A percentile compares a stretch with the other conserved stretches of the same genome.
Conservation (phyloP, 768 basidiomycete species). For the Leccinum broughii region DNA sequence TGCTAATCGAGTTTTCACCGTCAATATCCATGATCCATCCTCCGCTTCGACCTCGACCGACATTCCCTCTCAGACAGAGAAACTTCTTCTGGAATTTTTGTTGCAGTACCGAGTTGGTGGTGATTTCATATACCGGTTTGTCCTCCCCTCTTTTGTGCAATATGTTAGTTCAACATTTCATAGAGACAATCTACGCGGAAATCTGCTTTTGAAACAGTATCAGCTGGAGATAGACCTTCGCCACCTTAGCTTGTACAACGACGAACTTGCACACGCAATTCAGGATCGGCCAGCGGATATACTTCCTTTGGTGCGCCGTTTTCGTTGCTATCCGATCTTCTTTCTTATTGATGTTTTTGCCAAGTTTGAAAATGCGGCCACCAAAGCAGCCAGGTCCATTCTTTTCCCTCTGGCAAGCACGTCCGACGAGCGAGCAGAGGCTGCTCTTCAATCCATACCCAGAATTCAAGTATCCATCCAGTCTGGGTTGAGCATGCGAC, state of each 20-base stretch:
- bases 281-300: conserved; percentile 89
- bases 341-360: conserved; percentile 1
- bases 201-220: conserved; percentile 85
- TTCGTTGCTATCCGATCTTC: not conserved
- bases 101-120: conserved; percentile 85
- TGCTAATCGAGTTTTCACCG: conserved; percentile 74
- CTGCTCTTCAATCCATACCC: conserved; percentile 52
- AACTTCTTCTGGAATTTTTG: conserved; percentile 81
- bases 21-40: conserved; percentile 67
- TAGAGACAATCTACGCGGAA: conserved; percentile 86
- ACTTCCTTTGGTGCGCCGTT: conserved; percentile 70
- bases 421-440: conserved; percentile 45
- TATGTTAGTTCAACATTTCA: conserved; percentile 3
- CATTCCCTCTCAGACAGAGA: conserved; percentile 78
- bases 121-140: conserved; percentile 89
- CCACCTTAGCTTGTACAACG: conserved; percentile 81
- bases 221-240: conserved; percentile 79
- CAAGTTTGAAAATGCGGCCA: conserved; percentile 91
- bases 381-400: conserved; percentile 79
- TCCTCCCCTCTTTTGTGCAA: not conserved
- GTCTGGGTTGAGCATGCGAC: conserved; percentile 90
- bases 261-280: conserved; percentile 92
- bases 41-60: conserved; percentile 60
- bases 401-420: conserved; percentile 74
- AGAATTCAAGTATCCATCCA: conserved; percentile 85